Conservation (phyloP, 140 eudicot genomes). For the Stevia rebaudiana region DNA sequence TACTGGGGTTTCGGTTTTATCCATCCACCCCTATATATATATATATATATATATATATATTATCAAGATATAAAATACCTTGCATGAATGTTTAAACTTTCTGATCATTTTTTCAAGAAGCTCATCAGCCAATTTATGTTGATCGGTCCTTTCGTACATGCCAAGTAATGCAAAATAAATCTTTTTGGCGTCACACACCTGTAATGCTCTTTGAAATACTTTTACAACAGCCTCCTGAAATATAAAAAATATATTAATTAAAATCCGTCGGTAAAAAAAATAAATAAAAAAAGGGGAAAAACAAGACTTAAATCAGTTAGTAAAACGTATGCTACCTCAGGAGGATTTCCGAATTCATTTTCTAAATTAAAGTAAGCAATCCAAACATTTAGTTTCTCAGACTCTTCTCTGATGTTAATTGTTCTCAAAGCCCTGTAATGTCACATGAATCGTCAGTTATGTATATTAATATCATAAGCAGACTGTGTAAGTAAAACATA, state of each 20-base stretch:
- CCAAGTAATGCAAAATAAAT: slow-evolving; percentile 70
- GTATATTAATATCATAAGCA: background rate
- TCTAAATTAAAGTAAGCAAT: slow-evolving; percentile 85
- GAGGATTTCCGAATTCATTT: slow-evolving; percentile 79
- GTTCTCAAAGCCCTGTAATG: slow-evolving; percentile 78
- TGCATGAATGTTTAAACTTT: slow-evolving; percentile 75
- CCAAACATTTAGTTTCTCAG: slow-evolving; percentile 87
- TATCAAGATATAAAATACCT: slow-evolving; percentile 44
- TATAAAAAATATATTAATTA: background rate
- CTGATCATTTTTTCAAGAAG: slow-evolving; percentile 70
- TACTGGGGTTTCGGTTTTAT: too few species aligned
- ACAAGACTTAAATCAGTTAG: too few species aligned
- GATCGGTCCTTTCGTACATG: slow-evolving; percentile 72
- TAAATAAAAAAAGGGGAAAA: background rate
- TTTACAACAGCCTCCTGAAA: slow-evolving; percentile 64
- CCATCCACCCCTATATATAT: too few species aligned
- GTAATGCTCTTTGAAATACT: slow-evolving; percentile 75
- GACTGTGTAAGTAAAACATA: background rate
- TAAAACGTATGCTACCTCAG: slow-evolving; percentile 47
- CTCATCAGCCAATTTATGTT: slow-evolving; percentile 63
- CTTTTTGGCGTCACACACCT: slow-evolving; percentile 78
- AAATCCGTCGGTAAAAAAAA: background rate
- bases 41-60: too few species aligned
- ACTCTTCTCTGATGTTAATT: slow-evolving; percentile 70
- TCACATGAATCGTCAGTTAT: background rate